Evolutionary conservation across 345 rosid genomes (phyloP), one percentile per base, ranked within the genome.

Genomic region (Tarenaya hassleriana): DNA sequence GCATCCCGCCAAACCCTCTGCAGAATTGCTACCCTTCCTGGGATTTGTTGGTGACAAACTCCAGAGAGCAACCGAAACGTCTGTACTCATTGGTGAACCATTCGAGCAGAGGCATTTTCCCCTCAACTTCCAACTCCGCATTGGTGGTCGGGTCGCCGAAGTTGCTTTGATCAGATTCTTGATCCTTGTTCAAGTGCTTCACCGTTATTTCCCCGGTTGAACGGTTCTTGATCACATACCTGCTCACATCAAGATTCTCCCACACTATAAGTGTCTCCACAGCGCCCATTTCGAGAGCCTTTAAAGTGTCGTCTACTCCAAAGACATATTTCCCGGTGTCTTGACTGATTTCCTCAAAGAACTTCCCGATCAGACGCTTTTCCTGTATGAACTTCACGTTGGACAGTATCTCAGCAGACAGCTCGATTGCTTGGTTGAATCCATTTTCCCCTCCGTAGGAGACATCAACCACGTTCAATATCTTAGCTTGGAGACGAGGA

Each of bases 381-480:
- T 88, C 95, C 49, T 85, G 92, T n/a, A 88, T 88, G 69, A 88
- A 88, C 76, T 88, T 88, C 34, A 84, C 97, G 60, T 88, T 82
- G 5, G 92, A 72, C 4, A 88, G 73, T 37, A 88, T 80, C 74
- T 88, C 92, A 8, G 92, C 77, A 10, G 95, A 88, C 34, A 88
- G 58, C 73, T 84, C 95, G 18, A 88, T 84, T 24, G 95, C 96
- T 63, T 88, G 97, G 63, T 82, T 84, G 61, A 88, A 88, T 50
- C 95, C 95, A 42, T 82, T 82, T 69, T 88, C 97, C 10, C 97
- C 97, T 12, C 95, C 95, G 32, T 88, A 88, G n/a, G 97, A 88
- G 52, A 88, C 95, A 72, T 88, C 95, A 62, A 80, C 88, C 39
- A 85, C 95, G 16, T 85, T 88, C 64, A 88, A 51, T 47, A 88